Base-by-base conservation (phyloP, 805 yeast genomes). In the Nematodospora valgi region DNA sequence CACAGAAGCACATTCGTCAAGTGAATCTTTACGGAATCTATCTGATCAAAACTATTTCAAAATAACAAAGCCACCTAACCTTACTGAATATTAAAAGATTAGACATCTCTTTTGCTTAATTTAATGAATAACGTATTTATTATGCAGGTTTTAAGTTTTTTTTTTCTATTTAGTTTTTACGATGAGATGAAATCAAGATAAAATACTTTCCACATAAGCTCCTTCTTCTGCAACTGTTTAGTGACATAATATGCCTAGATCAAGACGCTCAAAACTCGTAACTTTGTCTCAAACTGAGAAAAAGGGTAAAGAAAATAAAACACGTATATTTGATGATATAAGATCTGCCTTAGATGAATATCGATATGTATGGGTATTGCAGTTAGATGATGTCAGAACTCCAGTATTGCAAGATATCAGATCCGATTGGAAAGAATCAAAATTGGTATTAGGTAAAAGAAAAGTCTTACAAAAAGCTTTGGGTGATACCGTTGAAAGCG, bases 201-300 rank as follows among this genome's bases (percentile, higher is more conserved):
- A n/a, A n/a, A n/a, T n/a, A n/a, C n/a, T n/a, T n/a, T n/a, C n/a
- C n/a, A n/a, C n/a, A n/a, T n/a, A n/a, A n/a, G n/a, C n/a, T n/a
- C n/a, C n/a, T n/a, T n/a, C n/a, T n/a, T n/a, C n/a, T n/a, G n/a
- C n/a, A n/a, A n/a, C n/a, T n/a, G n/a, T n/a, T n/a, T n/a, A n/a
- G n/a, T n/a, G n/a, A n/a, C n/a, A n/a, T n/a, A 67, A 48, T 39
- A 91, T 91, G 98, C 97, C 98, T 44, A 86, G 95, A 76, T 88
- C 97, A 23, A 89, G 81, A 61, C 91, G 98, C 77, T 83, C 96
- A 48, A 93, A 86, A 80, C 81, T 89, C 49, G 95, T 93, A 42
- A 86, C 98, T 10, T 72, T 93, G 50, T 93, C 99, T 24, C 91
- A 91, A 58, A 91, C 98, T 44, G 97, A 88, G 49, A 93, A 88